Base-by-base conservation (phyloP, 306 rosid species). In the Rubus idaeus region DNA sequence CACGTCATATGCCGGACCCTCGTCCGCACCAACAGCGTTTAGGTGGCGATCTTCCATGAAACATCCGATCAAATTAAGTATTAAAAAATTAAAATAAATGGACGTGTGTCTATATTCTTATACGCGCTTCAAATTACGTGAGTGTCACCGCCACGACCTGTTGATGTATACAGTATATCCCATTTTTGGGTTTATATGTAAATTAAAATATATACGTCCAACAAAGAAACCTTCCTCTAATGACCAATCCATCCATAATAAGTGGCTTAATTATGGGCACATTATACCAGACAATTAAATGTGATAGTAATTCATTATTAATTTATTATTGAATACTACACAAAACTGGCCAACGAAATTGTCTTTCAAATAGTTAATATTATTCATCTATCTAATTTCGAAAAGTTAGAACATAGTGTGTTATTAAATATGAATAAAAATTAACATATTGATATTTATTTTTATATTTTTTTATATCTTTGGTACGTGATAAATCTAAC, bases 121-220 rank as follows among this genome's bases (percentile, higher is more conserved):
- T 47, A 80, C 78, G 80, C 82, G 80, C 80, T 8, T 42, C 5
- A 13, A 5, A 2, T 35, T 3, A 1, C 74, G 79, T 56, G 78
- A 67, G 4, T 1, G 2, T 2, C 68, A 16, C 65, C 56, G 8
- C 64, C 68, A 35, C 9, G 5, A 23, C 14, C 3, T 2, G 60
- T 21, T 57, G 16, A 23, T 58, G 40, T 7, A 58, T 23, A 23
- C 26, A 23, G 26, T 23, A 23, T 3, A 23, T 58, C 64, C 39
- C 39, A 58, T 21, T n/a, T n/a, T 18, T 4, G 6, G 5, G 16
- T 23, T 30, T 30, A 30, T 30, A 30, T 30, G 35, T 30, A 30
- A 30, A 30, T 30, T 30, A 30, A 1, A 30, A 30, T 30, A 30
- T 26, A 26, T 1, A 26, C 1, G 13, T n/a, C 11, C 61, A n/a